Conservation (phyloP, 73 alveolate genomes). For the Symbiodinium natans region DNA sequence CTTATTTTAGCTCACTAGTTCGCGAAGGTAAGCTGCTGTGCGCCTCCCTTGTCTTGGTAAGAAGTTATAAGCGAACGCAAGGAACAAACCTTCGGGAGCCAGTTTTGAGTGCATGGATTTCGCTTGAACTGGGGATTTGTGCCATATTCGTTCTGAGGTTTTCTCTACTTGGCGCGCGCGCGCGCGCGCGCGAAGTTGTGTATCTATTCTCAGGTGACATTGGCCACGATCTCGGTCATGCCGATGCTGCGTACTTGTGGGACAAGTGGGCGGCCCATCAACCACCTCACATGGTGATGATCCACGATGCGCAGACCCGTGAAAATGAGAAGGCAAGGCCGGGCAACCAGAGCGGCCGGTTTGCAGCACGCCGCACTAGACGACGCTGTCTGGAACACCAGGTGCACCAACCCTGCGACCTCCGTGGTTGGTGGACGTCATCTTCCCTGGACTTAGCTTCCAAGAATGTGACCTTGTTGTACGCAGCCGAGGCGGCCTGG, state of each 20-base stretch:
- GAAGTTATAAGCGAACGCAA: background rate
- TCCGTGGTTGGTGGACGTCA: conserved; percentile 79
- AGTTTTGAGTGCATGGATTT: too few species aligned
- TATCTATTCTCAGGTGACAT: conserved; percentile 18
- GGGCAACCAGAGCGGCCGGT: background rate
- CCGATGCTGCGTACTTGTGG: conserved; percentile 71
- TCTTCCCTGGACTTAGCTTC: background rate
- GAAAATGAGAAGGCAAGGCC: background rate
- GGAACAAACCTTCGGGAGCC: background rate
- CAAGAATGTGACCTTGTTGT: background rate
- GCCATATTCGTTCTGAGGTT: too few species aligned
- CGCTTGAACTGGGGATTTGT: too few species aligned
- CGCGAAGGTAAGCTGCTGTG: too few species aligned
- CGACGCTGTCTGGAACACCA: background rate
- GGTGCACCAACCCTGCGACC: conserved; percentile 17
- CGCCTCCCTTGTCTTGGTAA: too few species aligned
- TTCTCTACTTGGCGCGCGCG: too few species aligned
- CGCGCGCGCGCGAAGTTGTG: too few species aligned
- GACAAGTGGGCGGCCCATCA: conserved; percentile 22
- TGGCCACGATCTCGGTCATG: conserved; percentile 67
- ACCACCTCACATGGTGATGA: conserved; percentile 6
- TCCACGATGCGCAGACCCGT: background rate
- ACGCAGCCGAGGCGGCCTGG: background rate
- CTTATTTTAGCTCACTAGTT: too few species aligned
- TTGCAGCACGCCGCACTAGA: background rate